phyloP scores from a whole-genome alignment of 805 yeast species.

The Torulaspora gathmanii region DNA sequence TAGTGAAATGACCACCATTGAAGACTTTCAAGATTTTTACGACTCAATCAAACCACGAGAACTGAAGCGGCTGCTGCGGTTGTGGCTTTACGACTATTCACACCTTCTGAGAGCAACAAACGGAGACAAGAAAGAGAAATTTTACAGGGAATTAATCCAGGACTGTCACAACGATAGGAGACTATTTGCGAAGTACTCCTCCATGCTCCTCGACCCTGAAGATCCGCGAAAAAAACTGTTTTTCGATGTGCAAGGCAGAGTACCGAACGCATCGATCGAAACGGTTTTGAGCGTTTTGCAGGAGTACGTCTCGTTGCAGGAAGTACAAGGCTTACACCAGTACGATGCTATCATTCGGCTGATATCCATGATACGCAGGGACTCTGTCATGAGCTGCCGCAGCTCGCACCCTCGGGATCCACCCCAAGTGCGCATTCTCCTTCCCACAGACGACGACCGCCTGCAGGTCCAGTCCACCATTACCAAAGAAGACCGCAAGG shows the following conservation, averaged over 20 bases:
- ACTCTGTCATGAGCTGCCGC: slow-evolving; percentile 17
- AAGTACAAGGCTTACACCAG: slow-evolving; percentile 10
- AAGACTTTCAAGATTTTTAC: slow-evolving; percentile 27
- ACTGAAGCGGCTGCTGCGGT: slow-evolving; percentile 21
- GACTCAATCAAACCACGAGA: slow-evolving; percentile 11
- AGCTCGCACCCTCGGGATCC: background rate
- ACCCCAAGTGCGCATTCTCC: slow-evolving; percentile 14
- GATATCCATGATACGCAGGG: slow-evolving; percentile 27
- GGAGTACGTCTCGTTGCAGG: slow-evolving; percentile 17
- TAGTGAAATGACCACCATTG: slow-evolving; percentile 21
- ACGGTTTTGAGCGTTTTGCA: slow-evolving; percentile 25
- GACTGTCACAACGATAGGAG: slow-evolving; percentile 23
- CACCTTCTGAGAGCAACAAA: slow-evolving; percentile 12
- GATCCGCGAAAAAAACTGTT: slow-evolving; percentile 16
- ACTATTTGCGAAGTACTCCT: slow-evolving; percentile 23
- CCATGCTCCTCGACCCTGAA: slow-evolving; percentile 22
- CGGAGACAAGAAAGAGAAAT: slow-evolving; percentile 15
- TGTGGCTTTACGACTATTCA: slow-evolving; percentile 32
- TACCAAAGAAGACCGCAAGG: slow-evolving; percentile 10
- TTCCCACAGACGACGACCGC: slow-evolving; percentile 14
- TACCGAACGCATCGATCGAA: slow-evolving; percentile 21
- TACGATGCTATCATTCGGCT: slow-evolving; percentile 24
- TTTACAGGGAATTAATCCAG: slow-evolving; percentile 21
- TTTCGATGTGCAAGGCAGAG: slow-evolving; percentile 14
- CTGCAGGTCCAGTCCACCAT: slow-evolving; percentile 2